phyloP scores from a whole-genome alignment of 306 rosid genomes.

The Fragaria vesca region DNA sequence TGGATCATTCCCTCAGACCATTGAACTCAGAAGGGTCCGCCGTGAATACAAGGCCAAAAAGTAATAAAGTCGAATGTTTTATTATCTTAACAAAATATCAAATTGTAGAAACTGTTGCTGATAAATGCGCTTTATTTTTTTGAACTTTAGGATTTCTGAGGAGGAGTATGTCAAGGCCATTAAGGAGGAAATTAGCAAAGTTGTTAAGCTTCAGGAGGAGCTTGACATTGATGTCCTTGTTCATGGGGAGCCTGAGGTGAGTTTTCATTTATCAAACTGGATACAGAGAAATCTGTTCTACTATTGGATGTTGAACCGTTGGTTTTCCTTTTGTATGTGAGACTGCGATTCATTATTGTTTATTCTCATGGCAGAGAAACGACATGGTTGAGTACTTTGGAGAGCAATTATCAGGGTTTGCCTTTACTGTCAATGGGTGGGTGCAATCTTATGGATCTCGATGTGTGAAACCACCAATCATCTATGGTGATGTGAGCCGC shows the following conservation, averaged over 20 bases:
- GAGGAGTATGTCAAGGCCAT: slow-evolving; percentile 71
- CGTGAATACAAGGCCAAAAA: slow-evolving; percentile 92
- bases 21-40: slow-evolving; percentile 82
- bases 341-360: slow-evolving; percentile 24
- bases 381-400: slow-evolving; percentile 98
- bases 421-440: slow-evolving; percentile 89
- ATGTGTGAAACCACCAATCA: slow-evolving; percentile 96
- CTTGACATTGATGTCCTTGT: slow-evolving; percentile 94
- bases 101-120: slow-evolving; percentile 4
- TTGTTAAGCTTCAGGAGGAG: slow-evolving; percentile 82
- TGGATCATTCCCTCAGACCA: slow-evolving; percentile 94
- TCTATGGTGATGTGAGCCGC: slow-evolving; percentile 96
- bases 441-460: slow-evolving; percentile 97
- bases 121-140: background rate
- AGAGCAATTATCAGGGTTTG: slow-evolving; percentile 79
- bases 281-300: background rate
- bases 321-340: background rate
- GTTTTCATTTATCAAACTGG: slow-evolving; percentile 20
- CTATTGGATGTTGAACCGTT: background rate
- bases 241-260: slow-evolving; percentile 95
- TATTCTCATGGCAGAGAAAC: slow-evolving; percentile 63
- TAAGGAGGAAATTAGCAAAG: slow-evolving; percentile 68
- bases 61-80: slow-evolving; percentile 38
- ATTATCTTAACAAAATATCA: slow-evolving; percentile 4
- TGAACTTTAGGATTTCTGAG: slow-evolving; percentile 69